Base-by-base conservation (phyloP, 495 filamentous ascomycete species). In the Annulohypoxylon moriforme region DNA sequence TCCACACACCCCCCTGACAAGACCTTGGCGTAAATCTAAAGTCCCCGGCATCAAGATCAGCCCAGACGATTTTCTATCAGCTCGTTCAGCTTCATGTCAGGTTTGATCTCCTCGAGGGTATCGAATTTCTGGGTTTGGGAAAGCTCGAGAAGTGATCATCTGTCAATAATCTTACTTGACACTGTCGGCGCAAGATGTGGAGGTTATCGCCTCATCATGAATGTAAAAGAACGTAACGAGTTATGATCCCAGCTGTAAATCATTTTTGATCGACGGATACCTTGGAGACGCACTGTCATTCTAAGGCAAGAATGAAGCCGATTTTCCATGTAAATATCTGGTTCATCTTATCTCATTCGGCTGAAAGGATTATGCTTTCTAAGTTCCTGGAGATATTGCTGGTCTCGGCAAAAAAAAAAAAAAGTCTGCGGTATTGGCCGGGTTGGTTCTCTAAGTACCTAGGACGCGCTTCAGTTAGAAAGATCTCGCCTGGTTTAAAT, bases 331-430 rank as follows among this genome's bases (percentile, higher is more conserved):
- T 71, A 69, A 63, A 76, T 73, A 79, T 81, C 76, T 69, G 44
- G 76, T 83, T 82, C 80, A 65, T 82, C 80, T 78, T 81, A 81
- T 82, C 56, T 66, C 52, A 65, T 24, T 73, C 71, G 71, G 71
- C 71, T 73, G 65, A 73, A 73, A 66, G 71, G 71, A 65, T 66
- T 73, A 73, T 69, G 57, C 55, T 36, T 46, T 33, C 31, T 67
- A 25, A 24, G 38, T 61, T 29, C 50, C 40, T 62, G 14, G 60
- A 59, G 50, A 66, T 73, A 66, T 57, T 62, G 61, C 22, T 53
- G 10, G 49, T 49, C 33, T 67, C 66, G 71, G 71, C 61, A 73
- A 69, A 68, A 50, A 10, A 40, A 33, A 73, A 69, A 68, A 50
- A 10, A 40, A 33, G 46, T 60, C 33, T 62, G 27, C 18, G 36